phyloP scores from a whole-genome alignment of 1,139 yeast genomes.

The Nakaseomyces kungkrabaensis region DNA sequence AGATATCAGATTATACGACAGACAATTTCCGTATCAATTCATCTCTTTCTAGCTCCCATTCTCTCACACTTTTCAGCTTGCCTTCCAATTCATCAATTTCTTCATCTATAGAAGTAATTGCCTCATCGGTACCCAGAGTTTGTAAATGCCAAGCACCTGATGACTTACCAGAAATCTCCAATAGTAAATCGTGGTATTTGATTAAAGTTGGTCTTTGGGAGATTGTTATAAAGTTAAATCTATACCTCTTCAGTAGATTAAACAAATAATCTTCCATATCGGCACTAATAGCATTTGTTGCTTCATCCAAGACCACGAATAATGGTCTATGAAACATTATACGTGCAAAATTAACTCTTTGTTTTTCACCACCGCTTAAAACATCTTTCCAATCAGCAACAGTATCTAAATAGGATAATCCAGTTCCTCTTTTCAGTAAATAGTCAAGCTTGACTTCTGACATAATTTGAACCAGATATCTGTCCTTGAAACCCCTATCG shows the following conservation, averaged over 20 bases:
- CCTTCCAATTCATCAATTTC: slow-evolving; percentile 53
- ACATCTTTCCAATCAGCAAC: slow-evolving; percentile 81
- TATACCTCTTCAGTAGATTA: slow-evolving; percentile 59
- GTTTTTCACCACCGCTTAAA: slow-evolving; percentile 92
- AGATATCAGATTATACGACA: slow-evolving; percentile 9
- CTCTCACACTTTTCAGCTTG: slow-evolving; percentile 43
- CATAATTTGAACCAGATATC: slow-evolving; percentile 56
- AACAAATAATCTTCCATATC: slow-evolving; percentile 87
- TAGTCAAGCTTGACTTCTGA: slow-evolving; percentile 74
- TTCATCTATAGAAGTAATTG: slow-evolving; percentile 50
- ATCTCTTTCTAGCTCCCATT: slow-evolving; percentile 43
- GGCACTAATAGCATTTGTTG: slow-evolving; percentile 84
- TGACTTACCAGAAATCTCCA: slow-evolving; percentile 47
- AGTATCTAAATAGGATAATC: slow-evolving; percentile 34
- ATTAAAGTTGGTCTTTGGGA: slow-evolving; percentile 79
- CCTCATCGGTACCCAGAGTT: slow-evolving; percentile 48
- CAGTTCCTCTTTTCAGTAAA: slow-evolving; percentile 41
- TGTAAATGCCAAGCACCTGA: slow-evolving; percentile 43
- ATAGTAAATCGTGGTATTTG: slow-evolving; percentile 68
- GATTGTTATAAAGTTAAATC: slow-evolving; percentile 72
- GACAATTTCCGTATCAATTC: slow-evolving; percentile 25
- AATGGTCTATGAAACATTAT: slow-evolving; percentile 71
- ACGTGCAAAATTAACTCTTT: slow-evolving; percentile 83
- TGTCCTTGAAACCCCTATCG: slow-evolving; percentile 62
- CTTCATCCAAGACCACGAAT: slow-evolving; percentile 82